Evolutionary conservation across 2,329 filamentous ascomycete species (phyloP).

Genomic region (Aureobasidium subglaciale): DNA sequence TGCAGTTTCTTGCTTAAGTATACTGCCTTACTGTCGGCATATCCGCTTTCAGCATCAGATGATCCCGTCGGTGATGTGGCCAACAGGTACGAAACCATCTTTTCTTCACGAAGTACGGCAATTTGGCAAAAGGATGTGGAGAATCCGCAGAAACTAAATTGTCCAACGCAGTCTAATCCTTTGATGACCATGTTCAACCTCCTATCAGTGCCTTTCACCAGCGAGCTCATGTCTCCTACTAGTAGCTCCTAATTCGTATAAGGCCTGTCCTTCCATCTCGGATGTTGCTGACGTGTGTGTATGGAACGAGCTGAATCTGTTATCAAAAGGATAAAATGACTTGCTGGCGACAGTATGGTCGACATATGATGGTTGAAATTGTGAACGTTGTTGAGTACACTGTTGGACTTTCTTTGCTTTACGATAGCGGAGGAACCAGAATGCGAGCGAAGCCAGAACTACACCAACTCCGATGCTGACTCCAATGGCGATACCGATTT

Average conservation of each 20-base stretch:
- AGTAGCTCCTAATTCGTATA: neutral
- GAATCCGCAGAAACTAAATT: too few species aligned
- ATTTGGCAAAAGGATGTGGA: too few species aligned
- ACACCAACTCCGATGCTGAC: slow-evolving; percentile 20
- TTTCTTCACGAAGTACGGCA: too few species aligned
- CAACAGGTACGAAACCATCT: too few species aligned
- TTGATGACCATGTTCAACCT: too few species aligned
- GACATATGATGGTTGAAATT: neutral
- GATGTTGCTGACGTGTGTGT: neutral
- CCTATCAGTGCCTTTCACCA: neutral
- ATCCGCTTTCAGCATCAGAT: too few species aligned
- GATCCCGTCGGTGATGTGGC: too few species aligned
- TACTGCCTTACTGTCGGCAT: too few species aligned
- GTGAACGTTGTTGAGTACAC: neutral
- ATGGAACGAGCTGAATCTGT: neutral
- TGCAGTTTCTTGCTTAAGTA: too few species aligned
- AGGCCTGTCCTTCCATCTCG: neutral
- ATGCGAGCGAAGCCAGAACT: slow-evolving; percentile 16
- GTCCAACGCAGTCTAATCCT: too few species aligned
- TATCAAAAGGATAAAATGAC: neutral
- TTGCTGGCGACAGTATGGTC: neutral
- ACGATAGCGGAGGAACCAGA: neutral
- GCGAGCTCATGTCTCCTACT: neutral
- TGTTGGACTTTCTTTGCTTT: neutral
- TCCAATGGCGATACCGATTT: slow-evolving; percentile 7